phyloP scores from a whole-genome alignment of 345 rosid genomes.

The Corymbia maculata region DNA sequence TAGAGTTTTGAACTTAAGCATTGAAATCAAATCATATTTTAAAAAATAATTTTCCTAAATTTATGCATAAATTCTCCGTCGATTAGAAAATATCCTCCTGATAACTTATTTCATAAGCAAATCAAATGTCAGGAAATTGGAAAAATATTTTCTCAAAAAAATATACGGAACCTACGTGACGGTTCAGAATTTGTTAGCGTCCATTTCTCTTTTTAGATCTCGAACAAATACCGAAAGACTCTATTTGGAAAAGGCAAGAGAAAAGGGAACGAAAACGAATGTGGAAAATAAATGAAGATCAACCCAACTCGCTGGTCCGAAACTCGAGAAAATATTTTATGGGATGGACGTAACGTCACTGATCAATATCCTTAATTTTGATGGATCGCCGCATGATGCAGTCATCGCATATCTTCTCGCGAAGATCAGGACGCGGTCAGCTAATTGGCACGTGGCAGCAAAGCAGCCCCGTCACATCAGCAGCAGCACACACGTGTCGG shows the following conservation, averaged over 20 bases:
- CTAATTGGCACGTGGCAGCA: neutral
- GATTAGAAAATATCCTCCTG: accelerated
- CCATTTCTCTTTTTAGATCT: neutral
- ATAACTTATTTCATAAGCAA: neutral
- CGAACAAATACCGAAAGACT: neutral
- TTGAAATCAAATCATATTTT: accelerated
- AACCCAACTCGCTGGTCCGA: neutral
- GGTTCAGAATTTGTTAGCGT: neutral
- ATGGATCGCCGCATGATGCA: too few species aligned
- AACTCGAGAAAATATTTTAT: neutral
- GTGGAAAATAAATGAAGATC: neutral
- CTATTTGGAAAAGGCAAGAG: neutral
- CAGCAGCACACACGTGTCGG: neutral
- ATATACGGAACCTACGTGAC: neutral
- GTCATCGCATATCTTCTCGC: neutral
- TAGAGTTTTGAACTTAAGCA: neutral
- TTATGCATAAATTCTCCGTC: neutral
- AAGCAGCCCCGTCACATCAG: neutral
- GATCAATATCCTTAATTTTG: too few species aligned
- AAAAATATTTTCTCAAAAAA: neutral
- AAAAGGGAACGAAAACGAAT: neutral
- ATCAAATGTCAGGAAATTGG: neutral
- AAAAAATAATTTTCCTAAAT: too few species aligned
- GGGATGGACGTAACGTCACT: neutral
- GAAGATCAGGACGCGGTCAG: neutral